A percentile compares a stretch with the other conserved stretches of the same genome.
These are phyloP conservation scores for Globisporangium rhizosaccharum DNA, from an alignment of 352 stramenopile genomes.

Conservation along the genomic window DNA sequence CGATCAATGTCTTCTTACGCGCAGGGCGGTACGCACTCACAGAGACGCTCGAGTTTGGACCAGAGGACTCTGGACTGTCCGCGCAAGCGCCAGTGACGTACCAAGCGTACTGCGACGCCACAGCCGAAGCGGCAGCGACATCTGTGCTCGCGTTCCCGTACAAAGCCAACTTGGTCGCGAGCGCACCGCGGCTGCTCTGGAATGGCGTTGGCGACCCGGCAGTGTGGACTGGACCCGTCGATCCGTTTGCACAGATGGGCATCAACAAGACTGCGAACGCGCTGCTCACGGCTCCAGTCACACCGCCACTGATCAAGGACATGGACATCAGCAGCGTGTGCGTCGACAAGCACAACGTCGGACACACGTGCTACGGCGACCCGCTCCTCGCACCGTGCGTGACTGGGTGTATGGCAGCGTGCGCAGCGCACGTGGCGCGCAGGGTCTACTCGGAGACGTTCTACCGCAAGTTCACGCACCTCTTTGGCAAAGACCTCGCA, in stretches of 20 bases:
- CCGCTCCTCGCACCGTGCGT: conserved; percentile 41
- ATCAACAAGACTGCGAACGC: conserved; percentile 43
- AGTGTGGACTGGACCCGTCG: conserved; percentile 39
- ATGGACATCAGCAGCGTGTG: conserved; percentile 45
- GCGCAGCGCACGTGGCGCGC: conserved; percentile 31
- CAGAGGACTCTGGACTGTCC: conserved; percentile 33
- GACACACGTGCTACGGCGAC: conserved; percentile 59
- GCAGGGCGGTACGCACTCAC: conserved; percentile 46
- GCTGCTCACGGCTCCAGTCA: conserved; percentile 19
- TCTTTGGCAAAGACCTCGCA: conserved; percentile 65
- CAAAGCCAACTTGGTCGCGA: conserved; percentile 18
- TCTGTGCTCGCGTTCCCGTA: conserved; percentile 48
- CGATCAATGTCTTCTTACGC: conserved; percentile 61
- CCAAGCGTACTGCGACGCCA: conserved; percentile 60
- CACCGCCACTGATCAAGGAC: conserved; percentile 10
- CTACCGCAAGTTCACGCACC: conserved; percentile 43
- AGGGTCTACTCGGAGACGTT: conserved; percentile 39
- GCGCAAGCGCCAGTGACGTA: conserved; percentile 40
- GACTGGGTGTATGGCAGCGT: conserved; percentile 50
- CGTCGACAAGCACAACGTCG: conserved; percentile 48
- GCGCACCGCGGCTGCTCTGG: conserved; percentile 46
- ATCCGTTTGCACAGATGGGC: conserved; percentile 57
- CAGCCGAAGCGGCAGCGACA: conserved; percentile 21
- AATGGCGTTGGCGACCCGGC: conserved; percentile 49
- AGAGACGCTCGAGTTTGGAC: conserved; percentile 47